phyloP scores from a whole-genome alignment of 257 asterid species.

The Scutellaria galericulata region DNA sequence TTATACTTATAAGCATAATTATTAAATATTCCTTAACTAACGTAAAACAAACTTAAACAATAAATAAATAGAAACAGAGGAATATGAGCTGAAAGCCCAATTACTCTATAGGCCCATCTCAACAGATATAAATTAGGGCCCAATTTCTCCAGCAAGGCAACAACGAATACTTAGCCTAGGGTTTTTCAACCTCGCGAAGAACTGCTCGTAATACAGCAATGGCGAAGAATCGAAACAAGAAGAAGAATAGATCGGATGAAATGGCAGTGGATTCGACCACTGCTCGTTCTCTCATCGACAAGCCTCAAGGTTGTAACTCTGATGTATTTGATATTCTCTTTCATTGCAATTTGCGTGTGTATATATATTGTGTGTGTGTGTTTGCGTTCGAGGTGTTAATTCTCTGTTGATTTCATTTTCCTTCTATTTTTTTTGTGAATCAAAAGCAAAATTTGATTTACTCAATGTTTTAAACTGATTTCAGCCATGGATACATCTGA shows the following conservation, averaged over 20 bases:
- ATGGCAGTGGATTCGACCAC: constrained; percentile 54
- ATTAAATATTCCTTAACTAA: too few relatives aligned
- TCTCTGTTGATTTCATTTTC: neutral
- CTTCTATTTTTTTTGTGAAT: neutral
- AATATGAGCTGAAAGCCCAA: neutral
- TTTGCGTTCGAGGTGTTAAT: too few relatives aligned
- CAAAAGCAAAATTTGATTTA: neutral
- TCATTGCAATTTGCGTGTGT: too few relatives aligned
- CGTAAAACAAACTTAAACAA: too few relatives aligned
- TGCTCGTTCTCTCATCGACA: constrained; percentile 17
- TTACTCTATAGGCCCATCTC: neutral
- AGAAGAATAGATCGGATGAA: constrained; percentile 42
- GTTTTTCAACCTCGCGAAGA: neutral
- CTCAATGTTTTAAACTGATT: neutral
- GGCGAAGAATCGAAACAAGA: constrained; percentile 70
- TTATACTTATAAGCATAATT: too few relatives aligned
- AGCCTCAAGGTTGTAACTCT: constrained; percentile 45
- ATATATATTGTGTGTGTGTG: too few relatives aligned
- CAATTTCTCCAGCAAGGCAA: neutral
- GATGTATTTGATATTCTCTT: too few relatives aligned
- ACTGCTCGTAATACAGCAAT: constrained; percentile 32
- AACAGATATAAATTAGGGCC: neutral
- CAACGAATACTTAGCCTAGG: constrained; percentile 13
- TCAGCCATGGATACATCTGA: constrained; percentile 73
- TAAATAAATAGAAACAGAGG: too few relatives aligned